Percentiles rank a stretch among this genome's conserved stretches.
phyloP scores from a whole-genome alignment of 1,284 basidiomycete genomes.

The Kalmanozyma brasiliensis region DNA sequence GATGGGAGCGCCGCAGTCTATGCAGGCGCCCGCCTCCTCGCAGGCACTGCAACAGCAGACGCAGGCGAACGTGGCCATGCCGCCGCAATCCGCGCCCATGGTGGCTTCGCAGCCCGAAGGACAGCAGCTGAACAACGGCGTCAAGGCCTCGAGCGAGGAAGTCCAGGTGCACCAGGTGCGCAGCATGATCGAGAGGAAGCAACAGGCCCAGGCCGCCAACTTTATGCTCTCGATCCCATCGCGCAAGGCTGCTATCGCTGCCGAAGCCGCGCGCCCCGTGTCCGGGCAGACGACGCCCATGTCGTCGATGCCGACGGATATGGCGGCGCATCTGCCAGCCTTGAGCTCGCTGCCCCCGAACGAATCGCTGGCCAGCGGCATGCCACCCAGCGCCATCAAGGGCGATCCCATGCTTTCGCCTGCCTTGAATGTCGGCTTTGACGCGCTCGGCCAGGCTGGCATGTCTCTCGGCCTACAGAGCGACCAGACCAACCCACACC shows the following conservation, averaged over 20 bases:
- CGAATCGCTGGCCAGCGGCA: conserved; percentile 25
- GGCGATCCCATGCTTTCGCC: conserved; percentile 33
- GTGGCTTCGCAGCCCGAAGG: conserved; percentile 30
- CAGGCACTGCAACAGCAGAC: conserved; percentile 44
- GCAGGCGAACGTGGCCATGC: conserved; percentile 15
- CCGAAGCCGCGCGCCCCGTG: conserved; percentile 28
- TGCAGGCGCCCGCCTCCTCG: conserved; percentile 33
- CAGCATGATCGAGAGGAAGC: conserved; percentile 55
- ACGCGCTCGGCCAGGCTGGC: conserved; percentile 25
- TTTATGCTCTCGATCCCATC: conserved; percentile 58
- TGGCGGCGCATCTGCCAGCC: conserved; percentile 45
- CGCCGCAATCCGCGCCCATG: conserved; percentile 37
- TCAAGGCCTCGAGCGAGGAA: conserved; percentile 41
- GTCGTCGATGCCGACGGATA: conserved; percentile 55
- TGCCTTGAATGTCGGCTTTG: conserved; percentile 29
- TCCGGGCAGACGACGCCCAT: conserved; percentile 55
- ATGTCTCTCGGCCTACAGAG: conserved; percentile 20
- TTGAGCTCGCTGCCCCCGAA: conserved; percentile 38
- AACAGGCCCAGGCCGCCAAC: conserved; percentile 54
- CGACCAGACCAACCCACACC: conserved; percentile 9
- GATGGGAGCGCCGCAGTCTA: conserved; percentile 15
- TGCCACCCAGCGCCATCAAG: conserved; percentile 20
- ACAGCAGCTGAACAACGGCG: conserved; percentile 19
- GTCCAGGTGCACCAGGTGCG: conserved; percentile 47
- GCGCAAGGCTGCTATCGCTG: conserved; percentile 41